Evolutionary conservation across 208 protist species (phyloP), one percentile per base, ranked within the genome.

Genomic region (Phytomonas sp.): DNA sequence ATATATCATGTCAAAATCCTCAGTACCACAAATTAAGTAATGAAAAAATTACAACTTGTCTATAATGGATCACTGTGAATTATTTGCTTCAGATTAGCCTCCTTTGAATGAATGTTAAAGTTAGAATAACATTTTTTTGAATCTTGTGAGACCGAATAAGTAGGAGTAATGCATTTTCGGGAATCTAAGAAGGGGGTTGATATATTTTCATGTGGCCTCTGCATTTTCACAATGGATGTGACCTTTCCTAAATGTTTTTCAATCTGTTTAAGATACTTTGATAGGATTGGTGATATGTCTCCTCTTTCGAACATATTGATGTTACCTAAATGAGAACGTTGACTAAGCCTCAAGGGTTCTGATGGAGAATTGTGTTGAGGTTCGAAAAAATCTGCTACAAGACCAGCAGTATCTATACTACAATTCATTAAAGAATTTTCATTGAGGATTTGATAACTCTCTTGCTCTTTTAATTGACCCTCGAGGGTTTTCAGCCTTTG

Each of bases 201-300:
- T 56, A 23, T 11, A 56, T 56, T 56, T 56, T 56, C 16, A 56
- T 26, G 26, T 56, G 2, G 19, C 11, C 81, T 63, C 60, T 80
- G 83, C 56, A 77, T 31, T 61, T 86, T 76, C 29, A 93, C 80
- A 36, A 91, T 79, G n/a, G 83, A 85, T 5, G 84, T 89, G 8
- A 91, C 76, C 67, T 91, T 80, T 37, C 88, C 86, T 12, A 94
- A 73, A 26, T 84, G 80, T 34, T 78, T 68, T 61, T 87, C 88
- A 40, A 94, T 94, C 62, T 81, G 84, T 34, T 79, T 76, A 14
- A 94, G 69, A 26, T 77, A 79, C 56, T 82, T 84, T 12, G 76
- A 78, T 19, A 89, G 59, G 37, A 90, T 71, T 29, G 82, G 84
- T 63, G 73, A 82, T 14, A 73, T 64, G 11, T 70, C 60, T 49